These are phyloP conservation scores for Globisporangium barbulae DNA, from an alignment of 352 stramenopile species.

Conservation along the genomic window DNA sequence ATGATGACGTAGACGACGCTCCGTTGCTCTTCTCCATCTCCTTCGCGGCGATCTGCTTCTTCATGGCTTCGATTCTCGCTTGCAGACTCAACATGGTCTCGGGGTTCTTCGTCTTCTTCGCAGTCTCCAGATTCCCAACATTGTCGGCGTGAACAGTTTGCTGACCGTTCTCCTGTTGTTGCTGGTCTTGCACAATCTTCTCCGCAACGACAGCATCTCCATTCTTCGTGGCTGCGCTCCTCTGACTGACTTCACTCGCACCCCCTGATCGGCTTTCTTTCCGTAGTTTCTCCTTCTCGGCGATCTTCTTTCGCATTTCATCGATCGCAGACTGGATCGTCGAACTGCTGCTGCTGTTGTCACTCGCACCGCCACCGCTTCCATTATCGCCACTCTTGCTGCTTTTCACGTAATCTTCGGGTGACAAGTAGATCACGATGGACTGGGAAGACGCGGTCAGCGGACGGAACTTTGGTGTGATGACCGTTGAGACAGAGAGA, in stretches of 20 bases:
- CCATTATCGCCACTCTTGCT: constrained; percentile 17
- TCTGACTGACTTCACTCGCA: not conserved
- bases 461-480: constrained; percentile 39
- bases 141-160: not conserved
- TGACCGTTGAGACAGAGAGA: not conserved
- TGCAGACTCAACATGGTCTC: constrained; percentile 11
- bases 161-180: not conserved
- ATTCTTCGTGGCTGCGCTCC: not conserved
- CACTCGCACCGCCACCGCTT: constrained; percentile 1
- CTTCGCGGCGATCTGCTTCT: constrained; percentile 29
- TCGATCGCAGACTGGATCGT: constrained; percentile 42
- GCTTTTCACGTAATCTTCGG: constrained; percentile 40
- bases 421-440: constrained; percentile 58
- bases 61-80: constrained; percentile 26
- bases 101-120: not conserved
- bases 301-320: constrained; percentile 54
- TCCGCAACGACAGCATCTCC: not conserved
- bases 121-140: not conserved
- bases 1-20: constrained; percentile 1
- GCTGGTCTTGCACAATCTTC: not conserved
- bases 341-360: constrained; percentile 12
- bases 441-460: constrained; percentile 68
- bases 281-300: constrained; percentile 38
- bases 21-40: constrained; percentile 21
- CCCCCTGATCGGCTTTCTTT: constrained; percentile 21